Evolutionary conservation across 768 basidiomycete species (phyloP).

Genomic region (Termitomyces bulborhizus): DNA sequence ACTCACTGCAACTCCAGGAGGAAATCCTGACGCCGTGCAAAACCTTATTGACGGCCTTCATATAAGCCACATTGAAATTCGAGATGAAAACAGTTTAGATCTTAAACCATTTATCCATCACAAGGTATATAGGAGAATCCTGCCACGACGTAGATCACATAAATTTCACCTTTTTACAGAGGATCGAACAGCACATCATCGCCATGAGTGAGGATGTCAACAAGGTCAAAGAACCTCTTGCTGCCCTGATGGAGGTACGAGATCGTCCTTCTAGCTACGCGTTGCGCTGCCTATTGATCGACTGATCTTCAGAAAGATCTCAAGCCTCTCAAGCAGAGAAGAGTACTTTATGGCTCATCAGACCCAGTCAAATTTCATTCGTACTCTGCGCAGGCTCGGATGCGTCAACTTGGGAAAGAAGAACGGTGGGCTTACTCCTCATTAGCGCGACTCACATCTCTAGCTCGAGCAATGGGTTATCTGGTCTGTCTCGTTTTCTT

Average conservation of each 20-base stretch:
- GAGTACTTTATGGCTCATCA: constrained; percentile 38
- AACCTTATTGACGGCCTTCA: constrained; percentile 87
- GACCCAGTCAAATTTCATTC: constrained; percentile 64
- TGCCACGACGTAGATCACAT: not conserved
- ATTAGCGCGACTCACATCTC: constrained; percentile 42
- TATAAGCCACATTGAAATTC: constrained; percentile 91
- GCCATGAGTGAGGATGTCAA: constrained; percentile 62
- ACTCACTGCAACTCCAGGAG: constrained; percentile 91
- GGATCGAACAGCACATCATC: constrained; percentile 73
- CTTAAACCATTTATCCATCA: constrained; percentile 80
- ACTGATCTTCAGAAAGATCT: constrained; percentile 25
- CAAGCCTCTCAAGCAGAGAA: constrained; percentile 27
- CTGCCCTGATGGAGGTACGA: constrained; percentile 68
- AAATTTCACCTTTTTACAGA: constrained; percentile 32
- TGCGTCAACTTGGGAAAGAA: constrained; percentile 28
- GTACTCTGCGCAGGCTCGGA: constrained; percentile 45
- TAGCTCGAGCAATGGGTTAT: constrained; percentile 86
- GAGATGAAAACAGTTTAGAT: constrained; percentile 88
- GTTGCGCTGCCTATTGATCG: not conserved
- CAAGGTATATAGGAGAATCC: constrained; percentile 46
- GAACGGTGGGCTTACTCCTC: constrained; percentile 45
- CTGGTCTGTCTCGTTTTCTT: constrained; percentile 45
- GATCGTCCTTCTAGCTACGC: not conserved
- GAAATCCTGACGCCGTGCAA: constrained; percentile 83
- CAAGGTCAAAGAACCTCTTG: constrained; percentile 61